Evolutionary conservation across 257 asterid species (phyloP), one percentile per base, ranked within the genome.

Genomic region (Striga asiatica): DNA sequence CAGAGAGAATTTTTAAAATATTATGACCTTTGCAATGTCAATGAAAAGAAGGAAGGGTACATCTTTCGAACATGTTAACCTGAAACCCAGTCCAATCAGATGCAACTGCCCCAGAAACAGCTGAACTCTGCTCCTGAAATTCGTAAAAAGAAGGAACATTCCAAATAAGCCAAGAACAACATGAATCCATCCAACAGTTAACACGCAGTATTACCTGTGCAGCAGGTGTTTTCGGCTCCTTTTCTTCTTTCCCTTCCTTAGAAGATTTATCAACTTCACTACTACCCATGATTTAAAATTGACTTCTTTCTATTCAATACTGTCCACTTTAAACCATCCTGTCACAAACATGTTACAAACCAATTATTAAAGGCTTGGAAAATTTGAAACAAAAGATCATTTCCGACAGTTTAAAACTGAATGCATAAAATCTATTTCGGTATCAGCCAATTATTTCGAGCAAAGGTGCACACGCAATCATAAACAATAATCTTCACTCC

Each of bases 51-150:
- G 28, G 60, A 54, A 66, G 49, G 62, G 34, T 34, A 16, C 24
- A 62, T 58, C 52, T 35, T 22, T 61, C 45, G 48, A 54, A 58
- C 60, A 58, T 42, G 38, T 54, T 23, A 70, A 92, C 99, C 97
- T 92, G 99, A 76, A 79, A 92, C 55, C 88, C 95, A 38, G 94
- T 8, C 99, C 97, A 92, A 37, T 92, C 99, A 19, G 94, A 73
- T 69, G 79, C 71, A 68, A 66, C 83, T 22, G 82, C 48, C 18
- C 84, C 87, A n/a, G 97, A 39, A 62, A 83, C 66, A 39, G 85
- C 72, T 34, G 92, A 74, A 61, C 78, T 62, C 59, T 78, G 97
- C 72, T 88, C 97, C 99, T 69, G 75, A 55, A 60, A 74, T n/a
- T 17, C 54, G 47, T 54, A 55, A 69, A 32, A 13, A 34, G 25